These are phyloP conservation scores for Elsinoe australis DNA, from an alignment of 2,329 filamentous ascomycete species.

Conservation along the genomic window DNA sequence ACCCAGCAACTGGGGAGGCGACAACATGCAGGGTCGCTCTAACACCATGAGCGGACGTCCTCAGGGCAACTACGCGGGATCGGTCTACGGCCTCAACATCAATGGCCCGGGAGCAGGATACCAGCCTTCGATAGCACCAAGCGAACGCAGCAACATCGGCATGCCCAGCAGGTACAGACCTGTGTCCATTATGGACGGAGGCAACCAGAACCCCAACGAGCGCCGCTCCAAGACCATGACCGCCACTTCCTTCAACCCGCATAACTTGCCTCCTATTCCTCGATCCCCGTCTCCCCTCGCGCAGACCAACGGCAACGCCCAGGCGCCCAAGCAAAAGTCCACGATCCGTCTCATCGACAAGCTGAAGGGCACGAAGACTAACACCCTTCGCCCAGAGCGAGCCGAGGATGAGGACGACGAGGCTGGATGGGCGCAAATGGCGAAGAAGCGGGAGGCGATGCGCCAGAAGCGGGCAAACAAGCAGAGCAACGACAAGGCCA, in stretches of 20 bases:
- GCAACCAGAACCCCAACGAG: conserved; percentile 9
- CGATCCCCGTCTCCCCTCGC: conserved; percentile 17
- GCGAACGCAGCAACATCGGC: conserved; percentile 89
- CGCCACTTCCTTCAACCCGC: conserved; percentile 24
- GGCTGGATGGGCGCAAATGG: conserved; percentile 31
- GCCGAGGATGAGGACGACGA: conserved; percentile 29
- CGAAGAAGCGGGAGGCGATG: conserved; percentile 29
- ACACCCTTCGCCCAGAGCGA: neutral
- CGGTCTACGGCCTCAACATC: conserved; percentile 34
- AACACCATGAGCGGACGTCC: conserved; percentile 26
- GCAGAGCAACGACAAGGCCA: conserved; percentile 1
- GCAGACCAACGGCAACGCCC: conserved; percentile 17
- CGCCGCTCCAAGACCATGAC: conserved; percentile 35
- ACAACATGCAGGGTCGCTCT: conserved; percentile 39
- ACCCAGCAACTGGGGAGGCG: conserved; percentile 28
- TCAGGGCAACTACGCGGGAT: conserved; percentile 29
- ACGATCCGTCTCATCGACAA: conserved; percentile 34
- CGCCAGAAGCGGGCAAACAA: conserved; percentile 14
- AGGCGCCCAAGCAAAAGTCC: conserved; percentile 22
- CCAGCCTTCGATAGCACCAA: conserved; percentile 85
- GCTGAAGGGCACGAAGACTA: conserved; percentile 29
- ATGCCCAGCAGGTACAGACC: conserved; percentile 84
- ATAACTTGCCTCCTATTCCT: conserved; percentile 22
- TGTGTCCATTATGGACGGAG: conserved; percentile 53
- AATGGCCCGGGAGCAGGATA: conserved; percentile 51